These are phyloP conservation scores for Diaporthe batatas DNA, from an alignment of 2,329 filamentous ascomycete genomes.

Conservation along the genomic window DNA sequence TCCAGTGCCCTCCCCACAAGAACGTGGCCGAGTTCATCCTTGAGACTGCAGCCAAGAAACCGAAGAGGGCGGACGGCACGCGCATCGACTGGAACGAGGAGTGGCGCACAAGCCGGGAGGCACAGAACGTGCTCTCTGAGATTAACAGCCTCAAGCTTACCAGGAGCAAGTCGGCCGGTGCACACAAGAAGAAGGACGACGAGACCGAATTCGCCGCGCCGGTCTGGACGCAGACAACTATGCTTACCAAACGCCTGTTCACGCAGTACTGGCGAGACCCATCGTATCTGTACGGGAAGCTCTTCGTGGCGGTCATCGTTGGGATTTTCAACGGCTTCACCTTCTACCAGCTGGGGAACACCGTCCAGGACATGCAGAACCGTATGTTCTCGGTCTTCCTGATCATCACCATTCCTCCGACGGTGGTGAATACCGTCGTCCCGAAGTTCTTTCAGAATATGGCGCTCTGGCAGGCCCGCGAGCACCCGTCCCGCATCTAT, in stretches of 20 bases:
- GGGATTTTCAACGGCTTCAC: conserved; percentile 77
- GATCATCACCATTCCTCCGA: conserved; percentile 80
- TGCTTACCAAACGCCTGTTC: conserved; percentile 70
- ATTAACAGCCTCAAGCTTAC: conserved; percentile 57
- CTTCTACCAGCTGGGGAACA: conserved; percentile 72
- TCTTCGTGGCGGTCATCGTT: conserved; percentile 41
- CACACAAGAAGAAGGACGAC: conserved; percentile 50
- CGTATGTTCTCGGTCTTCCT: conserved; percentile 83
- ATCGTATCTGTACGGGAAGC: conserved; percentile 72
- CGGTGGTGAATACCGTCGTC: conserved; percentile 82
- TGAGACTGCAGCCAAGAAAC: conserved; percentile 50
- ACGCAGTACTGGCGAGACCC: conserved; percentile 75
- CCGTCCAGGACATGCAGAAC: conserved; percentile 75
- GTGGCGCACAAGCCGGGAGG: conserved; percentile 54
- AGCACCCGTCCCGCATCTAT: conserved; percentile 85
- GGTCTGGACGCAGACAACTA: conserved; percentile 63
- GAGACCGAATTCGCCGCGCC: conserved; percentile 72
- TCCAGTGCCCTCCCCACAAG: conserved; percentile 60
- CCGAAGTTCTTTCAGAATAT: conserved; percentile 77
- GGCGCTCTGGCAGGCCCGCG: conserved; percentile 77
- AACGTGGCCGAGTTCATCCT: conserved; percentile 78
- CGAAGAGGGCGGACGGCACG: conserved; percentile 62
- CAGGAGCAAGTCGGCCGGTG: conserved; percentile 60
- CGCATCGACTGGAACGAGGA: conserved; percentile 54
- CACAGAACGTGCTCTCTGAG: conserved; percentile 50